Conservation (phyloP, 2,329 filamentous ascomycete genomes). For the Amauroascus niger region DNA sequence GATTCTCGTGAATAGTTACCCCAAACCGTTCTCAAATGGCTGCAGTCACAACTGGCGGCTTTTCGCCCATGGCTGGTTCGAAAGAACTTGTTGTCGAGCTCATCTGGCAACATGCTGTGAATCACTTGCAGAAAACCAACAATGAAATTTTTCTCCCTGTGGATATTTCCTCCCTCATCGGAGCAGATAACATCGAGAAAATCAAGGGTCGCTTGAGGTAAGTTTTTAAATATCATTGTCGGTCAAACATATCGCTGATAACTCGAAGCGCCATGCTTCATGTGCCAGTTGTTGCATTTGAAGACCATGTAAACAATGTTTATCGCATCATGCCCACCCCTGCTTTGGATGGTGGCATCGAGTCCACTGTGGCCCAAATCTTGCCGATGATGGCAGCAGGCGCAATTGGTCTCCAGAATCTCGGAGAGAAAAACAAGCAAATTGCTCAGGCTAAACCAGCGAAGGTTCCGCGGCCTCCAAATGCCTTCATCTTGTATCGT, state of each 20-base stretch:
- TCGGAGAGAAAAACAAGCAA: not conserved
- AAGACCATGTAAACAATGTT: slow-evolving; percentile 24
- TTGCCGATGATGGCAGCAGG: slow-evolving; percentile 12
- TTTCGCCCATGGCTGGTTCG: slow-evolving; percentile 12
- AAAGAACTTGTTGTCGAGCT: slow-evolving; percentile 19
- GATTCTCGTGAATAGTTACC: not conserved
- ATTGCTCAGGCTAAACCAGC: slow-evolving; percentile 18
- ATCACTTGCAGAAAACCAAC: slow-evolving; percentile 25
- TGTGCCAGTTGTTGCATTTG: slow-evolving; percentile 22
- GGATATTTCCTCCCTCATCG: slow-evolving; percentile 26
- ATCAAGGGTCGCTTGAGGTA: slow-evolving; percentile 28
- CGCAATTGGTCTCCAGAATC: not conserved
- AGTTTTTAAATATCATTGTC: not conserved
- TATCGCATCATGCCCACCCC: slow-evolving; percentile 26
- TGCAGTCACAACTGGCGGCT: slow-evolving; percentile 6
- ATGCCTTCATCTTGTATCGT: slow-evolving; percentile 41
- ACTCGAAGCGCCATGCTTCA: slow-evolving; percentile 20
- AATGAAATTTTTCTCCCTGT: slow-evolving; percentile 28
- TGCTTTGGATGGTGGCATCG: slow-evolving; percentile 19
- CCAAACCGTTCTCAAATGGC: slow-evolving; percentile 14
- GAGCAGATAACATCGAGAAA: slow-evolving; percentile 24
- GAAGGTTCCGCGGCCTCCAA: slow-evolving; percentile 38
- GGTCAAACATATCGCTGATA: slow-evolving; percentile 13
- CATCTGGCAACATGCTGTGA: slow-evolving; percentile 28
- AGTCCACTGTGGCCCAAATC: slow-evolving; percentile 21